Conservation (phyloP, 2,329 filamentous ascomycete species). For the Boeremia exigua region DNA sequence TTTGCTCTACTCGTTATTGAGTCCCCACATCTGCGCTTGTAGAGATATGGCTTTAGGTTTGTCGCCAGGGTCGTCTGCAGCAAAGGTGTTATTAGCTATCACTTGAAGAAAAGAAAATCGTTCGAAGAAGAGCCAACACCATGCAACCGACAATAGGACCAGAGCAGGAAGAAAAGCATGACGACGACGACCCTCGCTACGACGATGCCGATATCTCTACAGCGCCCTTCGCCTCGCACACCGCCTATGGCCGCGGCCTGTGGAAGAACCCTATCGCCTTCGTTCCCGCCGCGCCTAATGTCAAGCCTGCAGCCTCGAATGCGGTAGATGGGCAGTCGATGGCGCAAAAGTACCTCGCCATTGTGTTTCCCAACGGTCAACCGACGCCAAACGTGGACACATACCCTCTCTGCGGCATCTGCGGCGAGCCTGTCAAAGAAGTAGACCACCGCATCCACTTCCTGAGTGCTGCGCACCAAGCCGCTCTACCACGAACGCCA, state of each 20-base stretch:
- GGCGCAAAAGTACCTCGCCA: constrained; percentile 69
- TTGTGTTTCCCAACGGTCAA: constrained; percentile 63
- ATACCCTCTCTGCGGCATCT: constrained; percentile 43
- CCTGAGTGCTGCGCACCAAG: constrained; percentile 69
- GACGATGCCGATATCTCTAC: constrained; percentile 63
- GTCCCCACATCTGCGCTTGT: too few relatives aligned
- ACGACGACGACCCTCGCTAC: constrained; percentile 25
- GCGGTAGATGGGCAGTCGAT: constrained; percentile 57
- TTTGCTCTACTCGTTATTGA: neutral
- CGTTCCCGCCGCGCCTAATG: constrained; percentile 56
- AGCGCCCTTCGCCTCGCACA: constrained; percentile 64
- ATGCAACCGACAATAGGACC: constrained; percentile 6
- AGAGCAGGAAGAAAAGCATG: constrained; percentile 11
- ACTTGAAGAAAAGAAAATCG: neutral
- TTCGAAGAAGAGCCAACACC: neutral
- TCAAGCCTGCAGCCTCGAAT: constrained; percentile 24
- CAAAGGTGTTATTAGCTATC: neutral
- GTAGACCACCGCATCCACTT: constrained; percentile 58
- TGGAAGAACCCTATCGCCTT: constrained; percentile 67
- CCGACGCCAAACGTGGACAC: constrained; percentile 27
- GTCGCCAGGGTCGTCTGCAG: neutral
- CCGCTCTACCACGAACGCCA: constrained; percentile 71
- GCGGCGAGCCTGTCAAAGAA: constrained; percentile 43
- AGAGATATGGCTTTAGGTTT: neutral
- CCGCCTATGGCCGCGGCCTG: constrained; percentile 65